A percentile compares a stretch with the other conserved stretches of the same genome.
Evolutionary conservation across 1,284 basidiomycete genomes (phyloP).

Genomic region (Cryptococcus sp.): DNA sequence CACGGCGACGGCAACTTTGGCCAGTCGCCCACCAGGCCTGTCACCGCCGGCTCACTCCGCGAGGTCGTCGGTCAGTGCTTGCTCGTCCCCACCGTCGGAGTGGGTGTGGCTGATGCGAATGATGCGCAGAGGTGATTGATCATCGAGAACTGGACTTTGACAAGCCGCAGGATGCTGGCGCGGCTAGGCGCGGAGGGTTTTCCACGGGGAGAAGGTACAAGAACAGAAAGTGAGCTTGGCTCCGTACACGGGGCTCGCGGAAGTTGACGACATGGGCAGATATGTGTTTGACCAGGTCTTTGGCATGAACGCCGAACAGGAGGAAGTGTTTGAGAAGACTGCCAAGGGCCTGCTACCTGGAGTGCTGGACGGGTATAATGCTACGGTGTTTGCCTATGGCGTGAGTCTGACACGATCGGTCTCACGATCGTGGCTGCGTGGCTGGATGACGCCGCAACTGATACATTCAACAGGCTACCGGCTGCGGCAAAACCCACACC

Average conservation of each 20-base stretch:
- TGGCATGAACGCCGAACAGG: conserved; percentile 69
- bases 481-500: conserved; percentile 96
- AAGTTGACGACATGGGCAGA: conserved; percentile 47
- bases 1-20: conserved; percentile 78
- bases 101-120: neutral
- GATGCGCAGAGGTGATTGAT: conserved; percentile 51
- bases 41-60: conserved; percentile 34
- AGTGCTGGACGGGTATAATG: conserved; percentile 89
- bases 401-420: too few relatives aligned
- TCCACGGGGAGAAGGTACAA: conserved; percentile 83
- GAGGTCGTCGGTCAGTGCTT: conserved; percentile 48
- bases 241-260: neutral
- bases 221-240: conserved; percentile 58
- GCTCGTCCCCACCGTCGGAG: neutral
- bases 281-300: conserved; percentile 96
- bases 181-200: conserved; percentile 58
- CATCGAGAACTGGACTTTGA: conserved; percentile 77
- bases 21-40: conserved; percentile 32
- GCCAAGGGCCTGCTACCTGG: conserved; percentile 76
- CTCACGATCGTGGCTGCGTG: too few relatives aligned
- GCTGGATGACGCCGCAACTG: conserved; percentile 4
- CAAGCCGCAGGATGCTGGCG: conserved; percentile 67
- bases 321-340: conserved; percentile 80
- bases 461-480: conserved; percentile 70
- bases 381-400: conserved; percentile 95